Percentiles rank a stretch among this genome's conserved stretches.
phyloP scores from a whole-genome alignment of 495 filamentous ascomycete genomes.

The Hypoxylon lienhwacheense region DNA sequence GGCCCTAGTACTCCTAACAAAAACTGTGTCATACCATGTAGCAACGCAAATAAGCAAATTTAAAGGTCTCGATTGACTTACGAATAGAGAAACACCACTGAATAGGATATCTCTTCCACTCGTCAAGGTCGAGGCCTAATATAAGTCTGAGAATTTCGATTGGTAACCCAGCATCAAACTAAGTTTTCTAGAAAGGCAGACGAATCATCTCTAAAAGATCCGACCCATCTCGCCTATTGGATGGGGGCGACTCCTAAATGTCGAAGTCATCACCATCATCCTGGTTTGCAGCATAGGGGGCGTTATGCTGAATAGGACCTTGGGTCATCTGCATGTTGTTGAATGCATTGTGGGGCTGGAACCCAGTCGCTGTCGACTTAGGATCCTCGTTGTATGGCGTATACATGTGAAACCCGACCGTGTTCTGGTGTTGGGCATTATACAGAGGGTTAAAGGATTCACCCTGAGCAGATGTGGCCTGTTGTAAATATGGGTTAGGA shows the following conservation, averaged over 20 bases:
- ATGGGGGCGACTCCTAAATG: background rate
- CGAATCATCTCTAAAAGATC: no score
- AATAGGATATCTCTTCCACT: no score
- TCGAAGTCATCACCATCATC: conserved; percentile 2
- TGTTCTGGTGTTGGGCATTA: conserved; percentile 37
- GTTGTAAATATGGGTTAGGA: conserved; percentile 40
- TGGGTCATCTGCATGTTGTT: conserved; percentile 33
- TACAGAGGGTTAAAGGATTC: conserved; percentile 49
- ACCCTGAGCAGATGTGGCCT: conserved; percentile 37
- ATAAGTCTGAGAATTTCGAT: no score
- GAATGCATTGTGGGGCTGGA: conserved; percentile 30
- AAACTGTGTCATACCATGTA: no score
- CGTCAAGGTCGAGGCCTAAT: no score
- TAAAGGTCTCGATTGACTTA: no score
- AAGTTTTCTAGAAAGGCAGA: no score
- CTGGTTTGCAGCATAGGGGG: conserved; percentile 10
- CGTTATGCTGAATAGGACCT: conserved; percentile 14
- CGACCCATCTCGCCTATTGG: no score
- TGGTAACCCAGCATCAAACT: no score
- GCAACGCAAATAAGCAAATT: no score
- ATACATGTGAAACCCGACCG: conserved; percentile 41
- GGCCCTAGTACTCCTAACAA: no score
- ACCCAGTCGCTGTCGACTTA: conserved; percentile 34
- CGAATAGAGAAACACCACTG: no score
- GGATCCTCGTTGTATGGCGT: conserved; percentile 35